A percentile compares a stretch with the other conserved stretches of the same genome.
phyloP scores from a whole-genome alignment of 2,329 filamentous ascomycete species.

The Ascochyta clinopodiicola region DNA sequence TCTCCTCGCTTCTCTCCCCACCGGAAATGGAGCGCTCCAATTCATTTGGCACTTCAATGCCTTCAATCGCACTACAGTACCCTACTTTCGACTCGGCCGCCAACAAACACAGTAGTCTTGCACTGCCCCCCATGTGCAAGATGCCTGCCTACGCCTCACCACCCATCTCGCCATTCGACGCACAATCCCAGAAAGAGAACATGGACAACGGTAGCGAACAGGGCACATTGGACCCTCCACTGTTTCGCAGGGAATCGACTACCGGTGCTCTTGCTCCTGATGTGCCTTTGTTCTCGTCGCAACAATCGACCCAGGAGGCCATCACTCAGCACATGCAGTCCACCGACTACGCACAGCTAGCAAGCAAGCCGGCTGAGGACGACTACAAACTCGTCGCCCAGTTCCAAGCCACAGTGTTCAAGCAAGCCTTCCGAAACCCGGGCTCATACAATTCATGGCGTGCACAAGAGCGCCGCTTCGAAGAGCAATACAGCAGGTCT shows the following conservation, averaged over 20 bases:
- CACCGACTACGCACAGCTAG: conserved; percentile 34
- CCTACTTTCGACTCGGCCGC: conserved; percentile 20
- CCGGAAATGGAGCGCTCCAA: conserved; percentile 50
- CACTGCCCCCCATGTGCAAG: conserved; percentile 25
- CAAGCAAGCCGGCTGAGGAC: conserved; percentile 43
- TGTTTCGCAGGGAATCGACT: conserved; percentile 36
- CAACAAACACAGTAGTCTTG: conserved; percentile 19
- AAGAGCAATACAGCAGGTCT: conserved; percentile 51
- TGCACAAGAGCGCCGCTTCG: conserved; percentile 58
- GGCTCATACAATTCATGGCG: conserved; percentile 36
- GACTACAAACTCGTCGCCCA: conserved; percentile 47
- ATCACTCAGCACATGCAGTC: conserved; percentile 48
- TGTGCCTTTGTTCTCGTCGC: conserved; percentile 42
- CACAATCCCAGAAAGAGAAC: conserved; percentile 47
- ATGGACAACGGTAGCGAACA: conserved; percentile 38
- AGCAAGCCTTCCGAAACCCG: conserved; percentile 50
- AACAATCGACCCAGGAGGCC: conserved; percentile 27
- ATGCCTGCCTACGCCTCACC: conserved; percentile 47
- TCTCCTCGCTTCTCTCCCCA: conserved; percentile 50
- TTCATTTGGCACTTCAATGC: conserved; percentile 48
- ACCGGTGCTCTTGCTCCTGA: conserved; percentile 36
- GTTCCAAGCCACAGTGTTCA: conserved; percentile 44
- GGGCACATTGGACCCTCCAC: conserved; percentile 43
- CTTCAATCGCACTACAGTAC: conserved; percentile 25
- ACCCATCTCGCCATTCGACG: conserved; percentile 49